Percentiles rank a stretch among this genome's conserved stretches.
Evolutionary conservation across 805 yeast genomes (phyloP).

Genomic region (Tetrapisispora pingtungensis): DNA sequence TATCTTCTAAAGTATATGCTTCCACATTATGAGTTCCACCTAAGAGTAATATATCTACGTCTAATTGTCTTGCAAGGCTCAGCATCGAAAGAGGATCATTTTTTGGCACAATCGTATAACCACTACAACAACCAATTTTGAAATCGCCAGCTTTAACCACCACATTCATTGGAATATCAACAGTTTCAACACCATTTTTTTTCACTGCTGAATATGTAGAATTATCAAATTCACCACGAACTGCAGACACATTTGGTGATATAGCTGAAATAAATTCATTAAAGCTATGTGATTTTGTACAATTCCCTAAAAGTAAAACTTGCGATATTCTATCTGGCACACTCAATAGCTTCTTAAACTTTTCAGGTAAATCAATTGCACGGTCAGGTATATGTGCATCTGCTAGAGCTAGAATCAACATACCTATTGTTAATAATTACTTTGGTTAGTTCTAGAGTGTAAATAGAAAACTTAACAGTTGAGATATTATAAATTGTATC

Average conservation of each 20-base stretch:
- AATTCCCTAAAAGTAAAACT: slow-evolving; percentile 78
- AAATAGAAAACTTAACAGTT: too few species aligned
- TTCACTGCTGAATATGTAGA: slow-evolving; percentile 22
- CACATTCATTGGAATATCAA: slow-evolving; percentile 46
- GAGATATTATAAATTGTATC: too few species aligned
- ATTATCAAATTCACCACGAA: slow-evolving; percentile 75
- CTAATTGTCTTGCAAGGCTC: slow-evolving; percentile 78
- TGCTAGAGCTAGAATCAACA: slow-evolving; percentile 76
- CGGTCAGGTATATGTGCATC: slow-evolving; percentile 87
- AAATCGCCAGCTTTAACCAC: slow-evolving; percentile 62
- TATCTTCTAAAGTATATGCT: slow-evolving; percentile 86
- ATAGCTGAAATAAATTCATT: slow-evolving; percentile 53
- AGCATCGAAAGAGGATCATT: slow-evolving; percentile 78
- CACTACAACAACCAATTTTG: slow-evolving; percentile 76
- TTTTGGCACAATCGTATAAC: slow-evolving; percentile 73
- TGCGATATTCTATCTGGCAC: slow-evolving; percentile 80
- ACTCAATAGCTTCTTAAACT: slow-evolving; percentile 57
- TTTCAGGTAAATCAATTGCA: slow-evolving; percentile 44
- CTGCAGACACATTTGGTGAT: slow-evolving; percentile 64
- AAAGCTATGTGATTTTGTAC: slow-evolving; percentile 57
- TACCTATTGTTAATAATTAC: too few species aligned
- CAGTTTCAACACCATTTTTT: slow-evolving; percentile 1
- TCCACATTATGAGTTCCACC: slow-evolving; percentile 92
- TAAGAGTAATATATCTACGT: slow-evolving; percentile 83
- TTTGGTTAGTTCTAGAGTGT: too few species aligned